Evolutionary conservation across 192 early-diverging fungal species (phyloP).

Genomic region (Umbelopsis ramanniana): DNA sequence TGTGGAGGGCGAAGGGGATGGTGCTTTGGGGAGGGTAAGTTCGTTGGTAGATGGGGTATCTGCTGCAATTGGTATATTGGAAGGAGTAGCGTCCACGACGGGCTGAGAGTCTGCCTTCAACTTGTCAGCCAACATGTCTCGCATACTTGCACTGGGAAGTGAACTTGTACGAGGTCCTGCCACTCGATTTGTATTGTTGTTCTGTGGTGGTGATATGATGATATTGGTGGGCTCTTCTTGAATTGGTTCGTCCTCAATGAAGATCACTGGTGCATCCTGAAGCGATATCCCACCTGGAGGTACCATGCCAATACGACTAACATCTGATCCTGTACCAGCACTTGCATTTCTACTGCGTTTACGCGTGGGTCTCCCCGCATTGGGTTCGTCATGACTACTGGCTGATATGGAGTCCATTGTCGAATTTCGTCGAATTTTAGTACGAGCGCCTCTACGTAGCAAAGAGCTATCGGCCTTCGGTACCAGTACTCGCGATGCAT

Average conservation of each 20-base stretch:
- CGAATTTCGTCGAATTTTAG: conserved; percentile 58
- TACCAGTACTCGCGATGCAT: conserved; percentile 45
- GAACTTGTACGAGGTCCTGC: conserved; percentile 26
- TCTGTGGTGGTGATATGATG: neutral
- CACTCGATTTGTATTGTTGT: conserved; percentile 10
- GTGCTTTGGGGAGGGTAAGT: neutral
- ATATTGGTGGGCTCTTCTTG: neutral
- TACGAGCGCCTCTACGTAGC: conserved; percentile 51
- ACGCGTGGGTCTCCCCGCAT: neutral
- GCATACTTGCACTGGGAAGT: conserved; percentile 17
- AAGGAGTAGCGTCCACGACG: neutral
- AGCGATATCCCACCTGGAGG: conserved; percentile 20
- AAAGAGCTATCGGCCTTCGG: conserved; percentile 45
- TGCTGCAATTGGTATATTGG: conserved; percentile 26
- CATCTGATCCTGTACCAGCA: neutral
- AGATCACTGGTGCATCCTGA: conserved; percentile 19
- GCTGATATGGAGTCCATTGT: conserved; percentile 20
- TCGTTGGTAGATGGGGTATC: conserved; percentile 3
- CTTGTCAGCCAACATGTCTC: conserved; percentile 1
- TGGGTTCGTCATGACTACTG: neutral
- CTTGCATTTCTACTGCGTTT: neutral
- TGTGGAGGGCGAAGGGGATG: neutral
- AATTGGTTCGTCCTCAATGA: conserved; percentile 1
- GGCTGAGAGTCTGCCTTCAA: neutral
- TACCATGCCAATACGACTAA: conserved; percentile 13